phyloP scores from a whole-genome alignment of 2,329 filamentous ascomycete genomes.

The Fusarium abutilonis region DNA sequence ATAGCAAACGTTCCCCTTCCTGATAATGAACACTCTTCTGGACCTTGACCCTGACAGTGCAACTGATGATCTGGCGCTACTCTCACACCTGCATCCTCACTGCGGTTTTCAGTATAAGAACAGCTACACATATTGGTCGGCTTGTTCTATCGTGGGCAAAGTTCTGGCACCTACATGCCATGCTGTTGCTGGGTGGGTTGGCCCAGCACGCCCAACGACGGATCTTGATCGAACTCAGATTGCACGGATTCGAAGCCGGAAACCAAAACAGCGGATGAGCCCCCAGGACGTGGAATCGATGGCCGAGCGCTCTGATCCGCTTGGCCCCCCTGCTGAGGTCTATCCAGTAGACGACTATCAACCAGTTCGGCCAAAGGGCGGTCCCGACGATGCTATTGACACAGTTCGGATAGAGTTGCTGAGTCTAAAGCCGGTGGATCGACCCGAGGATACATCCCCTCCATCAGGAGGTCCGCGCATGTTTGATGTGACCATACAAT shows the following conservation, averaged over 20 bases:
- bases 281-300: conserved; percentile 72
- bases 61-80: conserved; percentile 70
- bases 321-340: conserved; percentile 69
- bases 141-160: conserved; percentile 76
- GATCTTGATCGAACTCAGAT: conserved; percentile 76
- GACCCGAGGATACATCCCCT: conserved; percentile 34
- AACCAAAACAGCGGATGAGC: conserved; percentile 65
- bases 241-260: conserved; percentile 71
- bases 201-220: conserved; percentile 73
- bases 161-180: conserved; percentile 78
- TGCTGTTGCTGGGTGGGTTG: conserved; percentile 77
- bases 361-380: conserved; percentile 64
- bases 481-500: conserved; percentile 70
- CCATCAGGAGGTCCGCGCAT: conserved; percentile 53
- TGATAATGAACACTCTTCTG: conserved; percentile 81
- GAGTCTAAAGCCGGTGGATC: conserved; percentile 62
- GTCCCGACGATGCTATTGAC: conserved; percentile 67
- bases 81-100: conserved; percentile 74
- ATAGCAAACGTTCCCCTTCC: conserved; percentile 72
- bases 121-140: conserved; percentile 81
- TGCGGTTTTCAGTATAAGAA: conserved; percentile 80
- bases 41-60: conserved; percentile 77
- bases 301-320: conserved; percentile 72
- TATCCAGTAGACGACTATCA: conserved; percentile 76
- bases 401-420: conserved; percentile 76